Evolutionary conservation across 495 filamentous ascomycete species (phyloP).

Genomic region (Emericellopsis terricola): DNA sequence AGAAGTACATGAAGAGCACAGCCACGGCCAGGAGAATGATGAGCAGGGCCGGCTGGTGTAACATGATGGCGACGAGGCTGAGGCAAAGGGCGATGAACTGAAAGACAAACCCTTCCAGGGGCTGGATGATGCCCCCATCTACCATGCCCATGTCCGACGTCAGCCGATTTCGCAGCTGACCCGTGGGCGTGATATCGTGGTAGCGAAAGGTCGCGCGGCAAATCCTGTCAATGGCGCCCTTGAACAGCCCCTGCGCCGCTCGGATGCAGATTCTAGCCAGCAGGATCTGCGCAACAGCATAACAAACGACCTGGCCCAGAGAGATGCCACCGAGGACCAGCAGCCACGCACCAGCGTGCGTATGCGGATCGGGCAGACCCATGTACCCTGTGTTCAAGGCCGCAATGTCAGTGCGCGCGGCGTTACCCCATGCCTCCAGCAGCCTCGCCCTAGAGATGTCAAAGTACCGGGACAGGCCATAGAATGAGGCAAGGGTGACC

Average conservation of each 20-base stretch:
- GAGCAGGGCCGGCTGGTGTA: constrained; percentile 58
- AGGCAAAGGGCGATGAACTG: constrained; percentile 49
- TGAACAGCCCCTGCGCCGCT: constrained; percentile 56
- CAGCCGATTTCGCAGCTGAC: constrained; percentile 71
- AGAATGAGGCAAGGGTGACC: constrained; percentile 32
- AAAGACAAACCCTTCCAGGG: constrained; percentile 48
- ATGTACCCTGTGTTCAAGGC: background rate
- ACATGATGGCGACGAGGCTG: constrained; percentile 54
- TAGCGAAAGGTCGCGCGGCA: constrained; percentile 69
- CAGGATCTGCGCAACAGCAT: constrained; percentile 34
- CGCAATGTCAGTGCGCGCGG: background rate
- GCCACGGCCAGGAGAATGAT: constrained; percentile 46
- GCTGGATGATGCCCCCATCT: constrained; percentile 56
- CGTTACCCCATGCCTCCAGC: constrained; percentile 68
- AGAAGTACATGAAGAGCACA: constrained; percentile 43
- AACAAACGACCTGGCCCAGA: constrained; percentile 32
- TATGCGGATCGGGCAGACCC: constrained; percentile 42
- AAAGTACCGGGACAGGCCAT: constrained; percentile 34
- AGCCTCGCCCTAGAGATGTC: constrained; percentile 12
- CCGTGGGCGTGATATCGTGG: constrained; percentile 72
- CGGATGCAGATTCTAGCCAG: constrained; percentile 56
- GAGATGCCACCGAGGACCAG: constrained; percentile 44
- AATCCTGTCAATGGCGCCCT: constrained; percentile 46
- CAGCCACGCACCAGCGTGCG: constrained; percentile 57
- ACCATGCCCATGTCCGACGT: constrained; percentile 72